Percentiles rank a stretch among this genome's conserved stretches.
These are phyloP conservation scores for Vicia faba DNA, from an alignment of 306 rosid genomes.

Conservation along the genomic window DNA sequence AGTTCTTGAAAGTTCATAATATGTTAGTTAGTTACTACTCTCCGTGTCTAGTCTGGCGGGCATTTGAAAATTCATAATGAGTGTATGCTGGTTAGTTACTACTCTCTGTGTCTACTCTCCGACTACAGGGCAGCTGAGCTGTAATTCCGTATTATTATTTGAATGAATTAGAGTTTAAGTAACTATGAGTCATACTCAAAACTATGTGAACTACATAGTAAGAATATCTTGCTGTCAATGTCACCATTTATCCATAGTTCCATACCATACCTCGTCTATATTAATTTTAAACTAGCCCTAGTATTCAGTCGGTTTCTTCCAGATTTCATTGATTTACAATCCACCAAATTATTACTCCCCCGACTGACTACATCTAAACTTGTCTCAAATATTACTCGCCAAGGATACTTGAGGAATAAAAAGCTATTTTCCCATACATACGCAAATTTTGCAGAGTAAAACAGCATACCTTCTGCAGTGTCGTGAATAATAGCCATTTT, in stretches of 20 bases:
- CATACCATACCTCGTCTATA: background rate
- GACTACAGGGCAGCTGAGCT: too few relatives aligned
- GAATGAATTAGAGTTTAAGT: too few relatives aligned
- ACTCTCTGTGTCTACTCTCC: background rate
- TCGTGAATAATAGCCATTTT: slow-evolving; percentile 94
- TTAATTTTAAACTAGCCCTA: background rate
- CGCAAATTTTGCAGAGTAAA: background rate
- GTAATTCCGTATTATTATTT: too few relatives aligned
- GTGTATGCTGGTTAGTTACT: too few relatives aligned
- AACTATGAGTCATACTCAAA: too few relatives aligned
- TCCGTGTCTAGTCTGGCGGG: background rate
- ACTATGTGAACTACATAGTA: slow-evolving; percentile 2
- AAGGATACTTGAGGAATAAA: background rate
- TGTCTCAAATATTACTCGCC: slow-evolving; percentile 4
- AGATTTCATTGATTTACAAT: background rate
- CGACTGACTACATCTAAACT: background rate
- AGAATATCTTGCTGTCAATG: slow-evolving; percentile 2
- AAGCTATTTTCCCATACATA: background rate
- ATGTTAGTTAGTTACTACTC: background rate
- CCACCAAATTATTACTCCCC: background rate
- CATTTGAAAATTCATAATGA: too few relatives aligned
- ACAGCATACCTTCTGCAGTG: slow-evolving; percentile 75
- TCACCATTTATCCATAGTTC: background rate
- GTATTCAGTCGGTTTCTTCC: slow-evolving; percentile 14
- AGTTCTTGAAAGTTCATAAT: background rate